Percentiles rank a stretch among this genome's conserved stretches.
phyloP scores from a whole-genome alignment of 768 basidiomycete species.

The Termitomyces sp. region DNA sequence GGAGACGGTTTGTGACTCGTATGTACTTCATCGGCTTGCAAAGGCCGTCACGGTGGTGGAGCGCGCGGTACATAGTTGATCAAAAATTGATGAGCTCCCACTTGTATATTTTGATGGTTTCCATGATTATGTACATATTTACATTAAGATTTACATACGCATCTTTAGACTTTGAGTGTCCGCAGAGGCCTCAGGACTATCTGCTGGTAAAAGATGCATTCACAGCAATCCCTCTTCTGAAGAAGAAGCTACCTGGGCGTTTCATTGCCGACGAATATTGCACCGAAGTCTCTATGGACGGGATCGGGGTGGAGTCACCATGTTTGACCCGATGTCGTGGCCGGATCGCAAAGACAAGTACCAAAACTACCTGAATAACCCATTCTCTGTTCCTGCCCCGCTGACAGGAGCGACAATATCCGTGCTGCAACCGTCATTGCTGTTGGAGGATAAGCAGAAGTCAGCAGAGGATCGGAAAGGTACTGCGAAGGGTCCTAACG shows the following conservation, averaged over 20 bases:
- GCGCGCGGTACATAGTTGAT: too few species aligned
- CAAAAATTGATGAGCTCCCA: too few species aligned
- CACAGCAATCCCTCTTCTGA: neutral
- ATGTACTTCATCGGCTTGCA: too few species aligned
- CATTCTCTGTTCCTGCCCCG: neutral
- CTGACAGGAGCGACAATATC: neutral
- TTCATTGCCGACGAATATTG: neutral
- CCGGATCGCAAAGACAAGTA: neutral
- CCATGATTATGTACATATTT: too few species aligned
- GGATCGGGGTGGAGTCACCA: constrained; percentile 3
- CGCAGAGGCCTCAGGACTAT: too few species aligned
- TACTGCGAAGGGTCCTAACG: neutral
- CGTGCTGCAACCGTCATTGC: neutral
- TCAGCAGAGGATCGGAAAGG: neutral
- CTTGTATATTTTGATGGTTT: too few species aligned
- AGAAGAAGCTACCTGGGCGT: neutral
- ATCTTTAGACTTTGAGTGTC: too few species aligned
- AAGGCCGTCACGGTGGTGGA: too few species aligned
- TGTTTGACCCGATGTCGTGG: neutral
- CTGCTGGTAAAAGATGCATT: neutral
- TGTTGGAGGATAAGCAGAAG: neutral
- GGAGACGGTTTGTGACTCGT: too few species aligned
- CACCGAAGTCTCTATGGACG: neutral
- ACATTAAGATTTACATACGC: too few species aligned
- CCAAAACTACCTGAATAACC: neutral